Evolutionary conservation across 345 rosid genomes (phyloP), one percentile per base, ranked within the genome.

Genomic region (Capsella bursapastoris): DNA sequence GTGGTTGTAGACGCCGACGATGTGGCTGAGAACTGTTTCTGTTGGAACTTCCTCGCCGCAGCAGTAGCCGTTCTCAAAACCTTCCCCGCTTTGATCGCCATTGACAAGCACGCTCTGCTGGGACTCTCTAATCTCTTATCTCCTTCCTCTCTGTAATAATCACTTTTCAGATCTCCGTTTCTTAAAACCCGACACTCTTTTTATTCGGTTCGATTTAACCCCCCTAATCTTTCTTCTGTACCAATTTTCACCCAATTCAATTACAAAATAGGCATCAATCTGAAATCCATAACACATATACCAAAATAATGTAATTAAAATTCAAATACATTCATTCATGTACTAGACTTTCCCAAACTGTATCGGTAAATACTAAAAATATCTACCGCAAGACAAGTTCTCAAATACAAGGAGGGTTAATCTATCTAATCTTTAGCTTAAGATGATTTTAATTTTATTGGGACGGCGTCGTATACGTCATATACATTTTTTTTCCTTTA

Each of bases 1-100:
- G 31, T 44, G 11, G 37, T 31, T 51, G 10, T 34, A 40, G 53
- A 29, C 3, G 58, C 9, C 12, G 52, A 31, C 2, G 47, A 2
- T 61, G 75, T 3, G n/a, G 29, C 79, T 55, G 70, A 62, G 18
- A 44, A 44, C 3, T 32, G 64, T 44, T 64, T 73, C 5, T 1
- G 56, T 6, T 55, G 70, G 13, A 69, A 27, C 16, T 63, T 76
- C 59, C 58, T 76, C 22, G 79, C 74, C 13, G 52, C 79, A 15
- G 75, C 69, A 61, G 70, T 62, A 50, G 74, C 79, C 65, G 79
- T 76, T 62, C 79, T 76, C 16, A 76, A 0, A 45, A 69, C 70
- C 45, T 45, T 69, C 14, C 79, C 79, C 35, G 65, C 75, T 76
- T 69, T 76, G 28, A 76, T 76, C 70, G 70, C 70, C 79, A 76